Evolutionary conservation across 2,329 filamentous ascomycete species (phyloP).

Genomic region (Apiospora rasikravindrae): DNA sequence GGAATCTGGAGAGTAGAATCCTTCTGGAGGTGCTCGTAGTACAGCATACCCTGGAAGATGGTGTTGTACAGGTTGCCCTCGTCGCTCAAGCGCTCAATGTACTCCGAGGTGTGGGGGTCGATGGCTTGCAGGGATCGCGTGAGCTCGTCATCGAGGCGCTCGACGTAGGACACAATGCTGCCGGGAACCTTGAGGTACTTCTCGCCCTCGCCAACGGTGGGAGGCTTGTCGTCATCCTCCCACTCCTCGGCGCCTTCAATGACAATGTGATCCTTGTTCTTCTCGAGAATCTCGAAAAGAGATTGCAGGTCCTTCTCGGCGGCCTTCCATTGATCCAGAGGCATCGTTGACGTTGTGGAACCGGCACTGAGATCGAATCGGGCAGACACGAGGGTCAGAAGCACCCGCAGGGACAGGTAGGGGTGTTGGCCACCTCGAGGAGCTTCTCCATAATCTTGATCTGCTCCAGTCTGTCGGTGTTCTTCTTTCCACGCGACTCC

Average conservation of each 20-base stretch:
- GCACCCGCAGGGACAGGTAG: constrained; percentile 95
- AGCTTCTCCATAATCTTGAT: constrained; percentile 98
- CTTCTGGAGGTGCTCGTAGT: constrained; percentile 82
- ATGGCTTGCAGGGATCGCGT: constrained; percentile 96
- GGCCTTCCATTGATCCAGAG: constrained; percentile 94
- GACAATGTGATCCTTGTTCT: constrained; percentile 81
- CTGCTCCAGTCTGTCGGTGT: constrained; percentile 93
- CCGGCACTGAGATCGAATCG: constrained; percentile 91
- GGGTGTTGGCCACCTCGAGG: constrained; percentile 82
- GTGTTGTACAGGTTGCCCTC: constrained; percentile 90
- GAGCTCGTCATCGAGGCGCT: constrained; percentile 95
- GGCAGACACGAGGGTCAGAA: constrained; percentile 89
- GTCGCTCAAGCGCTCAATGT: constrained; percentile 92
- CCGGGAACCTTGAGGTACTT: constrained; percentile 90
- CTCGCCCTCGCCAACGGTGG: constrained; percentile 73
- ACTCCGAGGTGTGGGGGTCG: constrained; percentile 97
- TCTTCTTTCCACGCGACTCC: constrained; percentile 98
- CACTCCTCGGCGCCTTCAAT: constrained; percentile 94
- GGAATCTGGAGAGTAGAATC: constrained; percentile 72
- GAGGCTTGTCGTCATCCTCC: constrained; percentile 97
- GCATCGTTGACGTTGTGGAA: constrained; percentile 74
- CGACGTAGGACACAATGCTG: constrained; percentile 91
- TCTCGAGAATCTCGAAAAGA: constrained; percentile 79
- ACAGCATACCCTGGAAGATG: constrained; percentile 86
- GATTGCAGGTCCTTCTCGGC: constrained; percentile 85